Evolutionary conservation across 2,329 filamentous ascomycete genomes (phyloP).

Genomic region (Xylaria sp.): DNA sequence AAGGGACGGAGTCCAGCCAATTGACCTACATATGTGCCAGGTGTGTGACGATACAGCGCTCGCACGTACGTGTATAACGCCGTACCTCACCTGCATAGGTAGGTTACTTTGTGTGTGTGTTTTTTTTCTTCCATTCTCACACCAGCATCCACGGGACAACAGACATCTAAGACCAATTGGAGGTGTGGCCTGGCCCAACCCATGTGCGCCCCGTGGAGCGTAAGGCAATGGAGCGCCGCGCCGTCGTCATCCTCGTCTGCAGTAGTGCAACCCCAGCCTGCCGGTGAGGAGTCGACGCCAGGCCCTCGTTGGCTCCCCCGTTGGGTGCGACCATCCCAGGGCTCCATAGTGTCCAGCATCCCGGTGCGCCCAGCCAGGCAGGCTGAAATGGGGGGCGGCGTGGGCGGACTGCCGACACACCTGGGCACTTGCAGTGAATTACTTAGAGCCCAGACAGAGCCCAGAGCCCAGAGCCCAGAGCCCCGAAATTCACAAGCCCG

Average conservation of each 20-base stretch:
- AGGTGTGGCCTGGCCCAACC: constrained; percentile 27
- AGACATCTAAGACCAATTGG: constrained; percentile 30
- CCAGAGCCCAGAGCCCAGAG: too few species aligned
- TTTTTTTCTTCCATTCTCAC: neutral
- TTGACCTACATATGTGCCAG: neutral
- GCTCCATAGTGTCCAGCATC: neutral
- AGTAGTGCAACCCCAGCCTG: constrained; percentile 21
- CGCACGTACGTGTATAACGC: neutral
- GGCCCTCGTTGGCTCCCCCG: constrained; percentile 8
- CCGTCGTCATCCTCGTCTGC: constrained; percentile 20
- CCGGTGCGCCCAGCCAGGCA: constrained; percentile 23
- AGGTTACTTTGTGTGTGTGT: too few species aligned
- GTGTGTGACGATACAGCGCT: too few species aligned
- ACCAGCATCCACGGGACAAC: constrained; percentile 14
- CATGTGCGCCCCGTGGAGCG: constrained; percentile 13
- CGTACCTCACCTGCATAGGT: too few species aligned
- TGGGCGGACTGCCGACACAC: too few species aligned
- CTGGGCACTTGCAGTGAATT: too few species aligned
- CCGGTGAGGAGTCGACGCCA: constrained; percentile 8
- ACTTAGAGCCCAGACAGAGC: too few species aligned
- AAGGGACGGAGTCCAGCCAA: neutral
- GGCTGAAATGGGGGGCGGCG: constrained; percentile 18
- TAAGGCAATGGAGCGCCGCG: neutral
- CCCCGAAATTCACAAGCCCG: neutral
- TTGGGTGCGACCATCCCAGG: constrained; percentile 9